phyloP scores from a whole-genome alignment of 2,329 filamentous ascomycete genomes.

The Xylariaceae sp. region DNA sequence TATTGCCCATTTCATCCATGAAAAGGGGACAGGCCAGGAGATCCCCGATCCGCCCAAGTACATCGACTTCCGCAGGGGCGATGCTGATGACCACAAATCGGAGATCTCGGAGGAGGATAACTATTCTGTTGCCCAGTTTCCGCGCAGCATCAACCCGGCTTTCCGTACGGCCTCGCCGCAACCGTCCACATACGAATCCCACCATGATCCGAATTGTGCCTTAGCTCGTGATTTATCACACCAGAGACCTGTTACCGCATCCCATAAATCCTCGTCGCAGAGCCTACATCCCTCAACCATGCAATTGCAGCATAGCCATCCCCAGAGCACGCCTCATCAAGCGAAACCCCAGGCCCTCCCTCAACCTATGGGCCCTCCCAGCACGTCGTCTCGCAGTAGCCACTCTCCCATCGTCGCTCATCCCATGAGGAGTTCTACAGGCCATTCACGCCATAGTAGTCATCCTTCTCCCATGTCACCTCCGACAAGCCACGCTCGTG shows the following conservation, averaged over 20 bases:
- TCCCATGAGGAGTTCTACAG: background rate
- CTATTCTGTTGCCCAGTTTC: constrained; percentile 95
- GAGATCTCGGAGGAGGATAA: constrained; percentile 72
- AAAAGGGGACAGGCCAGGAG: constrained; percentile 87
- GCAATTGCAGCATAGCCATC: constrained; percentile 3
- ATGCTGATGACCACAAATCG: constrained; percentile 73
- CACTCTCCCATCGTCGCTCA: constrained; percentile 1
- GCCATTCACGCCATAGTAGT: constrained; percentile 3
- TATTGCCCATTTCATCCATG: constrained; percentile 81
- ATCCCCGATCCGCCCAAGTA: constrained; percentile 96
- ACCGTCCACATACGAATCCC: constrained; percentile 86
- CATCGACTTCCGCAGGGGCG: constrained; percentile 96
- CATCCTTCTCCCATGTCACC: constrained; percentile 2
- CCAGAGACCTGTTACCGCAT: constrained; percentile 36
- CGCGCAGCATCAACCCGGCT: constrained; percentile 88
- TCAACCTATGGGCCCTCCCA: background rate
- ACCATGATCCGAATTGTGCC: constrained; percentile 76
- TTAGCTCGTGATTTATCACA: constrained; percentile 66
- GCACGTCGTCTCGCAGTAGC: background rate
- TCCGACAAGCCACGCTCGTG: background rate
- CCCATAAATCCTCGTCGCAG: constrained; percentile 44
- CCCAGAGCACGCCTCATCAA: background rate
- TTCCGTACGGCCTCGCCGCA: constrained; percentile 95
- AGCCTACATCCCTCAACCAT: constrained; percentile 33
- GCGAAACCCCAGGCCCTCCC: constrained; percentile 6